These are phyloP conservation scores for Drechslera avenae DNA, from an alignment of 2,329 filamentous ascomycete species.

Conservation along the genomic window DNA sequence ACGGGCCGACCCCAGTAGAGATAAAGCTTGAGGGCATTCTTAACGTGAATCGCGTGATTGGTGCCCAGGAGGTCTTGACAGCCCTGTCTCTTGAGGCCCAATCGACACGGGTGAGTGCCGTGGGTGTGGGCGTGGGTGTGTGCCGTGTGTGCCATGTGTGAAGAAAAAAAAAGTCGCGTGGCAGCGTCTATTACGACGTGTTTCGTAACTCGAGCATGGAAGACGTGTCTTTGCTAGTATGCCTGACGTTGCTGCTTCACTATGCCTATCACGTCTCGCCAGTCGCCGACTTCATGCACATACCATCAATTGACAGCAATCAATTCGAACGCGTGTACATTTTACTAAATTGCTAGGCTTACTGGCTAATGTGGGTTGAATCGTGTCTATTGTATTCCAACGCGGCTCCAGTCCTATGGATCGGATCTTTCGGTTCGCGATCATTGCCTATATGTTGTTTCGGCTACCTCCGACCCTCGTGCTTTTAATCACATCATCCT, in stretches of 20 bases:
- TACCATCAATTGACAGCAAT: conserved; percentile 1
- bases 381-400: conserved; percentile 1
- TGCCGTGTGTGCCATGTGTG: conserved; percentile 3
- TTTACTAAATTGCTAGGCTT: not conserved
- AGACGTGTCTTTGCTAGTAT: conserved; percentile 5
- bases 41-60: conserved; percentile 11
- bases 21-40: conserved; percentile 11
- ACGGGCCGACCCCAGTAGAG: conserved; percentile 19
- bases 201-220: conserved; percentile 10
- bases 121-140: not conserved
- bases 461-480: conserved; percentile 12
- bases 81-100: conserved; percentile 13
- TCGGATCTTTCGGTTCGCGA: conserved; percentile 1
- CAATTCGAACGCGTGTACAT: conserved; percentile 10
- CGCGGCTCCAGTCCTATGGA: not conserved
- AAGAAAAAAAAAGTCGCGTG: conserved; percentile 2
- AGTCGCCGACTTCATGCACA: conserved; percentile 8
- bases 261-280: conserved; percentile 11
- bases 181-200: conserved; percentile 10
- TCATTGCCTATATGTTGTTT: conserved; percentile 5
- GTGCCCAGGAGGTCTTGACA: conserved; percentile 10
- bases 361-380: no score
- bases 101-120: conserved; percentile 10
- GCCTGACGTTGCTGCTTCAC: conserved; percentile 6
- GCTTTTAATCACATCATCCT: conserved; percentile 7